These are phyloP conservation scores for Pichia manshurica DNA, from an alignment of 805 yeast genomes.

Conservation along the genomic window DNA sequence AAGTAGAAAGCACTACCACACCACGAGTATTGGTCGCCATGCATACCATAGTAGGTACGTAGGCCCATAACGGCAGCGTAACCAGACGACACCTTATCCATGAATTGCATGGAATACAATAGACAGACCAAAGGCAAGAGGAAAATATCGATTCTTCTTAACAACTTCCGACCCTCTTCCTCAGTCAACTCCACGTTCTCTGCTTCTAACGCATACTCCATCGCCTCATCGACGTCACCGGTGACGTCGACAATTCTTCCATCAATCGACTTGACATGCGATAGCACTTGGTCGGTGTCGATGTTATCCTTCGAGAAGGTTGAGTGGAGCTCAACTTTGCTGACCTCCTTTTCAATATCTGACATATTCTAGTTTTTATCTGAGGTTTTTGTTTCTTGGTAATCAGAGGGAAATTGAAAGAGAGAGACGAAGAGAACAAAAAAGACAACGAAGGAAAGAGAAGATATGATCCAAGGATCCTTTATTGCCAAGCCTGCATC, in stretches of 20 bases:
- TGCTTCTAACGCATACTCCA: slow-evolving; percentile 11
- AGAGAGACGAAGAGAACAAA: too few relatives aligned
- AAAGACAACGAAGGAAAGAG: too few relatives aligned
- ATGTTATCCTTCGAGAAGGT: slow-evolving; percentile 15
- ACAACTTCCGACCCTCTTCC: slow-evolving; percentile 8
- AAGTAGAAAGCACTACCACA: slow-evolving; percentile 27
- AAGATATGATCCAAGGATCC: too few relatives aligned
- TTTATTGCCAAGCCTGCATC: too few relatives aligned
- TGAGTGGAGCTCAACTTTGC: slow-evolving; percentile 8
- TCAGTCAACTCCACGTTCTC: slow-evolving; percentile 9
- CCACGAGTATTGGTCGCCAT: slow-evolving; percentile 34
- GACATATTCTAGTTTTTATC: background rate
- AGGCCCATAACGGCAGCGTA: slow-evolving; percentile 57
- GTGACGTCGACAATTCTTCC: slow-evolving; percentile 10
- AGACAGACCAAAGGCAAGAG: slow-evolving; percentile 47
- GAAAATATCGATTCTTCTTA: slow-evolving; percentile 42
- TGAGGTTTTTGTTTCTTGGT: too few relatives aligned
- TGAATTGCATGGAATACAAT: slow-evolving; percentile 46
- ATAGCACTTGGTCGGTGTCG: slow-evolving; percentile 6
- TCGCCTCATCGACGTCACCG: slow-evolving; percentile 15
- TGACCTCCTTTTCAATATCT: slow-evolving; percentile 7
- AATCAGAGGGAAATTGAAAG: too few relatives aligned
- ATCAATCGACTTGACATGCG: slow-evolving; percentile 9
- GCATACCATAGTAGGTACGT: slow-evolving; percentile 43
- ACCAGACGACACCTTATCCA: slow-evolving; percentile 53